A percentile compares a stretch with the other conserved stretches of the same genome.
These are phyloP conservation scores for Cylindrotheca closterium DNA, from an alignment of 108 stramenopile species.

Conservation along the genomic window DNA sequence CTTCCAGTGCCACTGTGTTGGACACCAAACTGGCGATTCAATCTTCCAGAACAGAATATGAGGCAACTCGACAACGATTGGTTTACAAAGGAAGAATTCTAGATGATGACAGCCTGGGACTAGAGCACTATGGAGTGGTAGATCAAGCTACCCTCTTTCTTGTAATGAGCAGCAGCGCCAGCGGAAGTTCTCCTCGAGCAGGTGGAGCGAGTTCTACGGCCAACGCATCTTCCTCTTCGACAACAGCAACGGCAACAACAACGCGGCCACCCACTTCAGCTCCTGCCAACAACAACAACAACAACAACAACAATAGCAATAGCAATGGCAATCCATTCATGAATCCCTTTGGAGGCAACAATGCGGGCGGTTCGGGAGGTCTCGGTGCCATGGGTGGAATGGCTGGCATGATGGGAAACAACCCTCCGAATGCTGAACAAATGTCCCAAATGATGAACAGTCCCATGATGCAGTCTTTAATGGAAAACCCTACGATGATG, in stretches of 20 bases:
- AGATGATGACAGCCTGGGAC: slow-evolving; percentile 66
- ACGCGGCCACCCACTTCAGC: slow-evolving; percentile 19
- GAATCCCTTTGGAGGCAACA: slow-evolving; percentile 2
- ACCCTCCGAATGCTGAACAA: slow-evolving; percentile 46
- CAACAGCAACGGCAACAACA: background rate
- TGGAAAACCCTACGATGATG: slow-evolving; percentile 92
- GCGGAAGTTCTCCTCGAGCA: slow-evolving; percentile 2
- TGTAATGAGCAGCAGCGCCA: slow-evolving; percentile 52
- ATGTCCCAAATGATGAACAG: slow-evolving; percentile 77
- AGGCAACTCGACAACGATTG: slow-evolving; percentile 79
- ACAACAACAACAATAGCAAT: slow-evolving; percentile 11
- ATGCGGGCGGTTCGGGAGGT: too few species aligned
- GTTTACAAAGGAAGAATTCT: slow-evolving; percentile 94
- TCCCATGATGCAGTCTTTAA: slow-evolving; percentile 81
- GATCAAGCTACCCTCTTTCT: slow-evolving; percentile 55
- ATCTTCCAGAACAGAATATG: background rate
- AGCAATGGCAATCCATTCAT: background rate
- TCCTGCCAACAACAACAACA: slow-evolving; percentile 19
- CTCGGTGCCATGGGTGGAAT: background rate
- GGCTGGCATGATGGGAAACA: slow-evolving; percentile 37
- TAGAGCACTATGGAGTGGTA: slow-evolving; percentile 65
- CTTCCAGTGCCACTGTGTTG: slow-evolving; percentile 9
- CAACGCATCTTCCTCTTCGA: background rate
- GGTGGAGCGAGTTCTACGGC: slow-evolving; percentile 7
- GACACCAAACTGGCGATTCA: slow-evolving; percentile 19